Base-by-base conservation (phyloP, 352 stramenopile genomes). In the Phytophthora niederhauseri region DNA sequence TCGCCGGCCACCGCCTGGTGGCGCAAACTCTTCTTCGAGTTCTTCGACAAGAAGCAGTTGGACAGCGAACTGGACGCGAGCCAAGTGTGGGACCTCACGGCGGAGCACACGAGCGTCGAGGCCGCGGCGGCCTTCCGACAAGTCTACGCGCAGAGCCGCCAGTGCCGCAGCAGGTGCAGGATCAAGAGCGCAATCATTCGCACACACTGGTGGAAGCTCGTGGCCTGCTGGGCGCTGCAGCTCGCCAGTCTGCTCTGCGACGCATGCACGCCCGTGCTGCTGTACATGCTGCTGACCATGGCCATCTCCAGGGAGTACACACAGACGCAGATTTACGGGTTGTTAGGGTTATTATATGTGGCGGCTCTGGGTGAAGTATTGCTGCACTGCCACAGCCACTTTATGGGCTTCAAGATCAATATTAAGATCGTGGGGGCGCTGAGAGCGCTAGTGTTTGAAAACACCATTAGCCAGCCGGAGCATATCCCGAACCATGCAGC, bases 51-150 rank as follows among this genome's bases (percentile, higher is more conserved):
- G 54, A 60, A 72, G 48, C 34, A 45, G 22, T 41, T 75, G 19
- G 55, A 76, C 43, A 69, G 60, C 20, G 66, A 78, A 38, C 36
- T 85, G 7, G 62, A 83, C 26, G 56, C 64, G 6, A 78, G 75
- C 17, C 77, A 91, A 54, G 75, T 83, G 28, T 91, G 83, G 83
- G 70, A 71, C 26, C 73, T 91, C 30, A 60, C 80, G 46, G 50
- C 62, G 17, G 66, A 68, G 19, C 82, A 75, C 59, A 77, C 69
- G 51, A 87, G 78, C 52, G 64, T 72, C n/a, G 68, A 68, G 24
- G 74, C 74, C 49, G 64, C 68, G 1, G 69, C 78, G 20, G 64
- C 78, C 38, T 70, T 73, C 54, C 41, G 66, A 34, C 59, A 75
- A 7, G 58, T 81, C 46, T 77, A 72, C 52, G 59, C 64, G 12